Conservation (phyloP, 306 rosid species). For the Rosa persica region DNA sequence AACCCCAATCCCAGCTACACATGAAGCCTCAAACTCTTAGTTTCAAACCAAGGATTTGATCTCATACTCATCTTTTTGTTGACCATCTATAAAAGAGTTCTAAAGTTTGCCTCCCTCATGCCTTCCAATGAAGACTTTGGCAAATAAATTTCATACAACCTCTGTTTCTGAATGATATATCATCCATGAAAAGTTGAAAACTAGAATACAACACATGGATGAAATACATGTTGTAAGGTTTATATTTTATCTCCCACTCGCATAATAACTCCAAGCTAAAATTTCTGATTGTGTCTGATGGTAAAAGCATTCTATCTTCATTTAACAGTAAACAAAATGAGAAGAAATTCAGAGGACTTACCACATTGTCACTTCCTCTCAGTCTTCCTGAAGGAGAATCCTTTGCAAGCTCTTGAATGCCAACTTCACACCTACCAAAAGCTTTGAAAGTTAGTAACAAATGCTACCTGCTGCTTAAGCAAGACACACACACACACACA, state of each 20-base stretch:
- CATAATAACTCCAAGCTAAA: not conserved
- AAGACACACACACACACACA: not conserved
- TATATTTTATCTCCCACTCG: not conserved
- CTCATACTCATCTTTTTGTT: not conserved
- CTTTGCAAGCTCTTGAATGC: constrained; percentile 78
- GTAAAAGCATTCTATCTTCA: not conserved
- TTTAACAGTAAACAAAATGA: not conserved
- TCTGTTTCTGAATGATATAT: not conserved
- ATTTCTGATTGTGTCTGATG: not conserved
- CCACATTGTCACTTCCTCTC: constrained; percentile 98
- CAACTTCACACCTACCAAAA: constrained; percentile 69
- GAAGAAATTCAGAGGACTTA: constrained; percentile 32
- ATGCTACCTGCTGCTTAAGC: not conserved
- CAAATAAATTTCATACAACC: not conserved
- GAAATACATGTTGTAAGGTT: not conserved
- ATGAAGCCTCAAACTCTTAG: not conserved
- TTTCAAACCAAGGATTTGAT: not conserved
- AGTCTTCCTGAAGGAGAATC: constrained; percentile 85
- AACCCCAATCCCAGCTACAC: not conserved
- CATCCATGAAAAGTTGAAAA: not conserved
- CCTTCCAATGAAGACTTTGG: not conserved
- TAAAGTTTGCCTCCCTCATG: not conserved
- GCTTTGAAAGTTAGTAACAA: not conserved
- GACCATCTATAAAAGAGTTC: not conserved
- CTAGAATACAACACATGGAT: not conserved